Percentiles rank a stretch among this genome's conserved stretches.
phyloP scores from a whole-genome alignment of 129 eudicot species.

The Tanacetum coccineum region DNA sequence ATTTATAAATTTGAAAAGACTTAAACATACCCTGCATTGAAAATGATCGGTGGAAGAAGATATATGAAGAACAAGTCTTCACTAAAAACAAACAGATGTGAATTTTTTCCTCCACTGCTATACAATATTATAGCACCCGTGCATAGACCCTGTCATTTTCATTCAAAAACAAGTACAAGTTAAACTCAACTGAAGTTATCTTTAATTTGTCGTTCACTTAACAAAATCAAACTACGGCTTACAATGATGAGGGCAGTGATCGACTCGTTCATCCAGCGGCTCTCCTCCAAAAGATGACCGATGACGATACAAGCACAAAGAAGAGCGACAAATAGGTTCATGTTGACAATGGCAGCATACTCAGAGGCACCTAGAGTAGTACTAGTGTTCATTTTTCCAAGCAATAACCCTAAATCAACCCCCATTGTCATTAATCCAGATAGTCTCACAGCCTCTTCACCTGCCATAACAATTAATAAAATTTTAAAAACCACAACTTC shows the following conservation, averaged over 20 bases:
- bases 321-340: conserved; percentile 70
- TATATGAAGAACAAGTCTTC: conserved; percentile 88
- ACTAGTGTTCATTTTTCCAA: conserved; percentile 25
- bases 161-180: neutral
- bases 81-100: conserved; percentile 74
- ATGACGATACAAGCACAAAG: conserved; percentile 63
- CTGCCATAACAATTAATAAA: conserved; percentile 1
- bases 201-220: neutral
- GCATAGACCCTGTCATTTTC: conserved; percentile 59
- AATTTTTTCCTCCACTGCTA: conserved; percentile 55
- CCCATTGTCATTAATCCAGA: conserved; percentile 18
- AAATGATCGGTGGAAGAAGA: conserved; percentile 91
- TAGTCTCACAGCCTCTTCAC: conserved; percentile 20
- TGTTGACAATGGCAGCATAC: conserved; percentile 55
- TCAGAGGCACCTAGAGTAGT: conserved; percentile 38
- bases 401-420: conserved; percentile 24
- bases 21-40: conserved; percentile 77
- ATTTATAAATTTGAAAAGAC: conserved; percentile 5
- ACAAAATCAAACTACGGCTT: conserved; percentile 18
- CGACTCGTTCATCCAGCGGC: conserved; percentile 77
- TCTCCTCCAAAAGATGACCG: conserved; percentile 74
- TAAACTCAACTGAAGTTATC: neutral
- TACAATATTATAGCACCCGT: conserved; percentile 67
- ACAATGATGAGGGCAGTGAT: conserved; percentile 65
- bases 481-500: neutral